Evolutionary conservation across 495 filamentous ascomycete genomes (phyloP).

Genomic region (Penicillium canariense): DNA sequence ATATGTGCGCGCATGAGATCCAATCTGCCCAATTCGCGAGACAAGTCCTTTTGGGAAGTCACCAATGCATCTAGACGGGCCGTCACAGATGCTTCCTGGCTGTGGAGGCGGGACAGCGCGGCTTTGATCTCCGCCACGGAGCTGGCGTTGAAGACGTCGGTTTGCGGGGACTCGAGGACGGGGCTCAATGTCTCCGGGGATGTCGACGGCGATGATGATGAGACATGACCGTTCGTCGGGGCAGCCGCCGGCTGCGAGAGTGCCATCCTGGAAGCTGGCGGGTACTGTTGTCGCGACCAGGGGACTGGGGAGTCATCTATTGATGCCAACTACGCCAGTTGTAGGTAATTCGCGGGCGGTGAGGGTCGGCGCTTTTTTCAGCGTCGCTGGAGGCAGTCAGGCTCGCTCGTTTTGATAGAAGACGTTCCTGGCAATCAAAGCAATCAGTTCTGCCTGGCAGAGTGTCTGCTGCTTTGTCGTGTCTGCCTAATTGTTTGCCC

Average conservation of each 20-base stretch:
- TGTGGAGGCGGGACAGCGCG: constrained; percentile 68
- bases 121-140: constrained; percentile 76
- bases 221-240: constrained; percentile 31
- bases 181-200: constrained; percentile 10
- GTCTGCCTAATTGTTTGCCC: background rate
- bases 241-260: background rate
- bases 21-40: constrained; percentile 78
- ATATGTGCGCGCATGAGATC: constrained; percentile 87
- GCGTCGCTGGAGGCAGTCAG: background rate
- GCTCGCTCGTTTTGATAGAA: background rate
- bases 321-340: constrained; percentile 26
- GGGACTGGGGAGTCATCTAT: constrained; percentile 2
- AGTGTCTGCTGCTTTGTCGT: background rate
- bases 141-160: constrained; percentile 64
- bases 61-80: constrained; percentile 71
- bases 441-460: background rate
- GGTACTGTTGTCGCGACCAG: background rate
- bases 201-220: constrained; percentile 10
- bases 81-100: constrained; percentile 72
- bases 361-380: constrained; percentile 20
- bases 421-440: background rate
- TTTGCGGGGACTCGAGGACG: constrained; percentile 15
- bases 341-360: constrained; percentile 30
- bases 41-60: constrained; percentile 76
- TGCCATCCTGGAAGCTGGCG: constrained; percentile 16